These are phyloP conservation scores for Trichoderma cornu-damae DNA, from an alignment of 2,329 filamentous ascomycete genomes.

Conservation along the genomic window DNA sequence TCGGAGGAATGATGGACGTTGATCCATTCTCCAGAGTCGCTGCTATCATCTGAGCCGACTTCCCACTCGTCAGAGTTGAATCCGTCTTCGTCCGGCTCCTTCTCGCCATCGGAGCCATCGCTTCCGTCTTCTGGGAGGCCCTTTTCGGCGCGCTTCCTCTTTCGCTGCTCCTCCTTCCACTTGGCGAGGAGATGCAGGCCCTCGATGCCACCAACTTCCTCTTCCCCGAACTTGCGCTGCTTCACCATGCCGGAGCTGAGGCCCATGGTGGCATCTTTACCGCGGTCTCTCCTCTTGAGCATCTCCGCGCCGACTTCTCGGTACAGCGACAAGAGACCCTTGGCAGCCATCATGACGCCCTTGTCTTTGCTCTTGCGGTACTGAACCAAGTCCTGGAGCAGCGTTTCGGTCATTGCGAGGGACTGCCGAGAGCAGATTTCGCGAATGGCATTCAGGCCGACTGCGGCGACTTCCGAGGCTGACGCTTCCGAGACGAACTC, in stretches of 20 bases:
- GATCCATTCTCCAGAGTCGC: constrained; percentile 85
- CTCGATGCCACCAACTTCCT: constrained; percentile 75
- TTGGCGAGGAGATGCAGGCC: constrained; percentile 85
- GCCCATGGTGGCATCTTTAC: constrained; percentile 83
- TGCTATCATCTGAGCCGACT: constrained; percentile 54
- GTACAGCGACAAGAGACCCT: constrained; percentile 84
- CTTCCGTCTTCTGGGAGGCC: constrained; percentile 60
- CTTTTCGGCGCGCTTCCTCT: constrained; percentile 64
- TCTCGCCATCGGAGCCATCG: constrained; percentile 52
- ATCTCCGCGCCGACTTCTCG: constrained; percentile 86
- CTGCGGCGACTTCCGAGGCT: constrained; percentile 82
- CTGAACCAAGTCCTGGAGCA: constrained; percentile 93
- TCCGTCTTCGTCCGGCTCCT: constrained; percentile 51
- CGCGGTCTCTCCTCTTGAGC: constrained; percentile 82
- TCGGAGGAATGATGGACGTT: constrained; percentile 73
- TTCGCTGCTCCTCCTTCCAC: constrained; percentile 88
- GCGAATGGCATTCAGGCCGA: constrained; percentile 88
- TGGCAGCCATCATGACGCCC: constrained; percentile 97
- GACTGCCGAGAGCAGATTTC: constrained; percentile 92
- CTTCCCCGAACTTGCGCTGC: constrained; percentile 76
- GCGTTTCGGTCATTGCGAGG: constrained; percentile 89
- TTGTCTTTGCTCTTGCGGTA: constrained; percentile 98
- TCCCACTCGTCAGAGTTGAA: constrained; percentile 57
- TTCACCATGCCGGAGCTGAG: constrained; percentile 70
- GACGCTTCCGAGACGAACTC: constrained; percentile 96